These are phyloP conservation scores for Pseudotsuga menziesii DNA, from an alignment of 75 land plant genomes.

Conservation along the genomic window DNA sequence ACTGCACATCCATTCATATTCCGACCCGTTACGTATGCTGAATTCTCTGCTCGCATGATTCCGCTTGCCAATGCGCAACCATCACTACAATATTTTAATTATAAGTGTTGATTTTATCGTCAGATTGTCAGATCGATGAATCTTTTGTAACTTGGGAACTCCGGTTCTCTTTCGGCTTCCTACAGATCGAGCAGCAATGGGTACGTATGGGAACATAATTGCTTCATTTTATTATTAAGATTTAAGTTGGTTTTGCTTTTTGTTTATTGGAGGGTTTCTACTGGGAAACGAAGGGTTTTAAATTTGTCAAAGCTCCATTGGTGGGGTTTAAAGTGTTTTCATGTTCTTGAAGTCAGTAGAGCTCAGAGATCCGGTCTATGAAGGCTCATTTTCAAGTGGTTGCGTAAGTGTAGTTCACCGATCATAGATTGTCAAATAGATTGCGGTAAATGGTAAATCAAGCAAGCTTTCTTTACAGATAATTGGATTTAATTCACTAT, in stretches of 20 bases:
- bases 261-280: too few species aligned
- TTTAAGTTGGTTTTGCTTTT: background rate
- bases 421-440: too few species aligned
- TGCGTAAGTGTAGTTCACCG: background rate
- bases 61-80: background rate
- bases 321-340: background rate
- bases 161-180: background rate
- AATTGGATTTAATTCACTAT: too few species aligned
- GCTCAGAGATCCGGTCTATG: background rate
- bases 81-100: background rate
- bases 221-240: background rate
- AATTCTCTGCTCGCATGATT: background rate
- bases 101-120: background rate
- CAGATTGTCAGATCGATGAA: background rate
- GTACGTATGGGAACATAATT: background rate
- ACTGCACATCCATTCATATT: background rate
- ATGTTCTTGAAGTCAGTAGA: background rate
- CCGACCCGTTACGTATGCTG: background rate
- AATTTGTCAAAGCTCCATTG: background rate
- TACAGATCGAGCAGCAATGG: constrained; percentile 1
- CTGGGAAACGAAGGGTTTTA: too few species aligned
- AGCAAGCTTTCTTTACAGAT: too few species aligned
- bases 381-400: background rate
- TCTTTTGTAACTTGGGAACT: background rate
- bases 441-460: too few species aligned